Evolutionary conservation across 495 filamentous ascomycete species (phyloP).

Genomic region (Polyplosphaeria fusca): DNA sequence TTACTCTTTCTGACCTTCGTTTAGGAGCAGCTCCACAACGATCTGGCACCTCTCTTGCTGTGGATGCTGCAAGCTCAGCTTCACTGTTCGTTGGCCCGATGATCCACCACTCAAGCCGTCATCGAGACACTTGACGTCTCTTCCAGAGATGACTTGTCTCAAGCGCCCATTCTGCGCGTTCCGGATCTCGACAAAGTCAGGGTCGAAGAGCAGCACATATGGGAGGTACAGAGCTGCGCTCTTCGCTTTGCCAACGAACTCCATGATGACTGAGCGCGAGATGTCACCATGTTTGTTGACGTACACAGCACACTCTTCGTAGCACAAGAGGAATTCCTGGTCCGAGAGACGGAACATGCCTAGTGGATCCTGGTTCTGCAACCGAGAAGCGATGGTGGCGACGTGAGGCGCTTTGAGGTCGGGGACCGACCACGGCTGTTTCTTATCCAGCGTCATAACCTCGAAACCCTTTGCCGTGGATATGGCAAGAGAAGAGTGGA

Average conservation of each 20-base stretch:
- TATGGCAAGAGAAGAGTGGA: slow-evolving; percentile 88
- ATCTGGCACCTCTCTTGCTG: slow-evolving; percentile 77
- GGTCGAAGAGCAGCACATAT: slow-evolving; percentile 60
- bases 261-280: slow-evolving; percentile 87
- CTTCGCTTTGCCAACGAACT: slow-evolving; percentile 88
- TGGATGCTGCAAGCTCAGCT: slow-evolving; percentile 93
- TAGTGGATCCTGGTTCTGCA: slow-evolving; percentile 76
- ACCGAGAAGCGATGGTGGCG: slow-evolving; percentile 72
- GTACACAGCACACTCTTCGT: slow-evolving; percentile 93
- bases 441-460: slow-evolving; percentile 94
- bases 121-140: slow-evolving; percentile 83
- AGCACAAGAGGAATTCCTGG: slow-evolving; percentile 87
- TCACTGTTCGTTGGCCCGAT: slow-evolving; percentile 60
- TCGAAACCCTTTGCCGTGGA: slow-evolving; percentile 91
- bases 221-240: slow-evolving; percentile 72
- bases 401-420: slow-evolving; percentile 74
- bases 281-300: slow-evolving; percentile 98
- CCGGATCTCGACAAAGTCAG: slow-evolving; percentile 88
- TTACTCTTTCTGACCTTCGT: slow-evolving; percentile 85
- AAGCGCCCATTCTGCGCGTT: slow-evolving; percentile 94
- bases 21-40: slow-evolving; percentile 86
- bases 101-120: slow-evolving; percentile 57
- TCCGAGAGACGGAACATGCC: slow-evolving; percentile 96
- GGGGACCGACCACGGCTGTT: slow-evolving; percentile 84
- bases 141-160: slow-evolving; percentile 88